Conservation (phyloP, 192 early-diverging fungal species). For the Backusella australiensis region DNA sequence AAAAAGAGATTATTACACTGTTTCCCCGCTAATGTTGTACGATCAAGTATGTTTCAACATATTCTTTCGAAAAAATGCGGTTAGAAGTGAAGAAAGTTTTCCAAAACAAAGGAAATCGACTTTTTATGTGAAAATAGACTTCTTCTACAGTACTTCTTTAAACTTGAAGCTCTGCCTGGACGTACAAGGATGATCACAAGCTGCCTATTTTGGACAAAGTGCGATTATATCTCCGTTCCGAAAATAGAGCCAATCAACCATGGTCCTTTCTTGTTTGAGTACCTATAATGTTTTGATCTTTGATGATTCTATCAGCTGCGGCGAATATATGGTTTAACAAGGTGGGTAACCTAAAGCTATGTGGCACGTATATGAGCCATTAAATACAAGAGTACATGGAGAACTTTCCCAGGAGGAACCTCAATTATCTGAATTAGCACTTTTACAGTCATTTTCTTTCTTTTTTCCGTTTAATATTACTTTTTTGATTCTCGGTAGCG, state of each 20-base stretch:
- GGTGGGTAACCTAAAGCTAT: not conserved
- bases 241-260: not conserved
- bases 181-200: not conserved
- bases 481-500: not conserved
- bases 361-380: not conserved
- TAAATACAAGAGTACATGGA: not conserved
- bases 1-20: slow-evolving; percentile 2
- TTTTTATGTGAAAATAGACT: not conserved
- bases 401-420: not conserved
- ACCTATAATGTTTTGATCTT: not conserved
- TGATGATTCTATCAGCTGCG: not conserved
- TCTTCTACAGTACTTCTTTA: slow-evolving; percentile 10
- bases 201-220: not conserved
- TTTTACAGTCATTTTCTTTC: not conserved
- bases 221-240: slow-evolving; percentile 3
- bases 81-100: slow-evolving; percentile 1
- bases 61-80: not conserved
- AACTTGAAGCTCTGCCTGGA: not conserved
- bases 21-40: not conserved
- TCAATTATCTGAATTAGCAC: not conserved
- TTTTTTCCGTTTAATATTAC: not conserved
- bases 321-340: not conserved
- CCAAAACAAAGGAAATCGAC: not conserved
- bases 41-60: not conserved
- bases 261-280: not conserved